Evolutionary conservation across 495 filamentous ascomycete genomes (phyloP), one percentile per base, ranked within the genome.

Genomic region (Talaromyces wortmannii): DNA sequence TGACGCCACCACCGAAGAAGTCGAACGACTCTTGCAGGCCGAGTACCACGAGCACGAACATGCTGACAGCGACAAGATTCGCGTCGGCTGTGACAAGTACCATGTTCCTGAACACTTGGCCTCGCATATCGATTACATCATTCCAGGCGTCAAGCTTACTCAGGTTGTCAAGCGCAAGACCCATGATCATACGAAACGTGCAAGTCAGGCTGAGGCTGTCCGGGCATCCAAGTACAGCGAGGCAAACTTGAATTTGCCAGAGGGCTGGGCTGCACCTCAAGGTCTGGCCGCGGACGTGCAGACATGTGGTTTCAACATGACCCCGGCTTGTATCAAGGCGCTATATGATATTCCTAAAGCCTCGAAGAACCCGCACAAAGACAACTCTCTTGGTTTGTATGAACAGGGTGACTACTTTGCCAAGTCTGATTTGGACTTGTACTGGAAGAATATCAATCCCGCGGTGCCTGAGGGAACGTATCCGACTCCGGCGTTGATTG

Each of bases 41-140:
- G 68, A 83, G 55, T 87, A 84, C 59, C 76, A 82, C 57, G 55
- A 79, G 45, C 82, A 84, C 60, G 67, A 78, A 53, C 78, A 85
- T 55, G 48, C 59, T n/a, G 52, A 46, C 42, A 69, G 65, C 31
- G 70, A 67, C 12, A 71, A 74, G 30, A 66, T 69, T 18, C 75
- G 76, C 18, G 69, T 82, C 53, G 78, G 77, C 8, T 81, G 78
- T 53, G 70, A 77, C 15, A 62, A 69, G 30, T 85, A 85, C 52
- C 75, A 80, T 45, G 64, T 85, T 7, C 82, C 83, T 0, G 61
- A 70, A 8, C 63, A 77, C 17, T 55, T 85, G 17, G 69, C 69
- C 33, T 56, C 62, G 7, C 77, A 85, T 51, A 67, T 85, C 43
- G 83, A 86, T 63, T 83, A 80, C 55, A 78, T 84, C 44, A 84